These are phyloP conservation scores for Fomitopsis palustris DNA, from an alignment of 1,284 basidiomycete species.

Conservation along the genomic window DNA sequence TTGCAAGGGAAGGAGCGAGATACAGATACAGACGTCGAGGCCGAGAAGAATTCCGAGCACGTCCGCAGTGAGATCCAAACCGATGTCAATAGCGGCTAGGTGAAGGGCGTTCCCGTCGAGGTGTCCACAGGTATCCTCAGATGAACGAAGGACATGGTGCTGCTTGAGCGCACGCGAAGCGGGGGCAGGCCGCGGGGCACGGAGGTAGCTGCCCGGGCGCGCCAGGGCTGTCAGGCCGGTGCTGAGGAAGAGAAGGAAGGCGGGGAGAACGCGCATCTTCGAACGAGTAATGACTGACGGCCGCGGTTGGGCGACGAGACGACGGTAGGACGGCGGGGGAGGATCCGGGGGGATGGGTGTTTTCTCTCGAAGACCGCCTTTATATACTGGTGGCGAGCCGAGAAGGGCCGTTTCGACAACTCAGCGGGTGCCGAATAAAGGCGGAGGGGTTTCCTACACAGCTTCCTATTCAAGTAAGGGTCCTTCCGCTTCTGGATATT, in stretches of 20 bases:
- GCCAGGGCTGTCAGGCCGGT: background rate
- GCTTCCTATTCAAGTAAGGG: background rate
- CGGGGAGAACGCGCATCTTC: background rate
- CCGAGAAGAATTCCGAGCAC: conserved; percentile 5
- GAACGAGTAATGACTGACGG: background rate
- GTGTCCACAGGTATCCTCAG: background rate
- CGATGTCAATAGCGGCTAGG: conserved; percentile 12
- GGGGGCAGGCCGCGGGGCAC: background rate
- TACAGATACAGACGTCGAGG: conserved; percentile 19
- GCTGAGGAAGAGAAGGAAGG: background rate
- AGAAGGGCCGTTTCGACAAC: background rate
- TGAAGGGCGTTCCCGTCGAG: background rate
- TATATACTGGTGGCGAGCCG: background rate
- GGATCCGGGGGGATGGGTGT: background rate
- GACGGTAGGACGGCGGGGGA: background rate
- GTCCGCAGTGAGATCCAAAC: conserved; percentile 9
- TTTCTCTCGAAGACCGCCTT: background rate
- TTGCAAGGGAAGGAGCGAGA: conserved; percentile 22
- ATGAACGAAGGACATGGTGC: background rate
- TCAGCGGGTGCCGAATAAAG: background rate
- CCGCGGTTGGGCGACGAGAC: background rate
- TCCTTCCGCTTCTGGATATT: background rate
- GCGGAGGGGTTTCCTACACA: background rate
- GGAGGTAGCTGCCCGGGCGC: background rate
- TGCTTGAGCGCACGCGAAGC: background rate